Evolutionary conservation across 768 basidiomycete species (phyloP), one percentile per base, ranked within the genome.

Genomic region (Trichaptum fuscoviolaceum): DNA sequence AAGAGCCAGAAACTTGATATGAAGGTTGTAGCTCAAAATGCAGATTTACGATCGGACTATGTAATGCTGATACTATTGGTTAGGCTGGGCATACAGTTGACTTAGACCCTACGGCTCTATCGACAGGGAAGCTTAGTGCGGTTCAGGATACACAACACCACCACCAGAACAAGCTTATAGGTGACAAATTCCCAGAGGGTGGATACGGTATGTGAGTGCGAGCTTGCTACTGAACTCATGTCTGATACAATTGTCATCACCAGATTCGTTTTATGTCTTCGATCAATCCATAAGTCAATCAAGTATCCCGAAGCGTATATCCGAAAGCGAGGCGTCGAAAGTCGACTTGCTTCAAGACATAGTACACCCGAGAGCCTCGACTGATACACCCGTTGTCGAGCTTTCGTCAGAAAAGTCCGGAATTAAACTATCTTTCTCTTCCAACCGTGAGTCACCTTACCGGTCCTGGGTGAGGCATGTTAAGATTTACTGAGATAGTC

Each of bases 211-310:
- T 61, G 80, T 67, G n/a, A 25, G n/a, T 26, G n/a, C 63, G 52
- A 34, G 20, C 36, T 24, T 64, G 34, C 52, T 61, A 0, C 12
- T 12, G 59, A 35, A 64, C 23, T 25, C 52, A 60, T 34, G 18
- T 42, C 26, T 60, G 12, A 26, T 27, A 17, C 66, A 66, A 15
- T 57, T 23, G 4, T 20, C 27, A 6, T 23, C 30, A n/a, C 10
- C 66, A 90, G 90, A 91, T 71, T 83, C 89, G 72, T 91, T 84
- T 75, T 91, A 90, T 74, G 68, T 84, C 6, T 81, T 91, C 74
- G 75, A 79, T 42, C 75, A 76, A 64, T 71, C 75, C 20, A 71
- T 75, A 58, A 30, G 36, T 58, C 15, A 30, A 26, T 74, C 78
- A 63, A 66, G 74, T 0, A 75, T 80, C 1, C 85, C 86, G 6